Conservation (phyloP, 441 rosid species). For the Populus hybrid region DNA sequence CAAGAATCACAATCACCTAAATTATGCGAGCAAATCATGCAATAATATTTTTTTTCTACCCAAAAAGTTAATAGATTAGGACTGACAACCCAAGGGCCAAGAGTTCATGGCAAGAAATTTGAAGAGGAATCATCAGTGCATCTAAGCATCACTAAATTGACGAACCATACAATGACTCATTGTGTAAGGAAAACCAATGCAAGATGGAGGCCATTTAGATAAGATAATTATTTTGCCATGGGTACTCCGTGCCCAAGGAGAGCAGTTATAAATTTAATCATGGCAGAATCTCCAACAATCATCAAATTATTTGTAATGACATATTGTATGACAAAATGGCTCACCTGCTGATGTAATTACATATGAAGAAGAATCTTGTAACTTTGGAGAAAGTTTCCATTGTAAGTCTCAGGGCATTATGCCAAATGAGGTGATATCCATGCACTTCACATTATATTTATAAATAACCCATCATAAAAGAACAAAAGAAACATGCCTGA, state of each 20-base stretch:
- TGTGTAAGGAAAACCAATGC: no score
- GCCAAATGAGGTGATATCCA: conserved; percentile 6
- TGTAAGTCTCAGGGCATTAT: conserved; percentile 93
- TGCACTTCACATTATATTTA: conserved; percentile 2
- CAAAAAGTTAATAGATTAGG: background rate
- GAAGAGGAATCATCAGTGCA: background rate
- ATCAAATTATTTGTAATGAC: background rate
- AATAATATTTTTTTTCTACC: background rate
- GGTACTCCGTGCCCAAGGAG: no score
- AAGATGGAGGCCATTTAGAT: no score
- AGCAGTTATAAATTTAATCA: background rate
- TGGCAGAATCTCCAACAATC: background rate
- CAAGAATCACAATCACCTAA: background rate
- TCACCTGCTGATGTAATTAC: conserved; percentile 97
- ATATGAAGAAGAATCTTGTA: conserved; percentile 91
- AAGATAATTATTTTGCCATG: no score
- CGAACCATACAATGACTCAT: no score
- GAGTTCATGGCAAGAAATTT: background rate
- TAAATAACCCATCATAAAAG: background rate
- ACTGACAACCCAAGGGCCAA: background rate
- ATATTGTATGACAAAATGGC: background rate
- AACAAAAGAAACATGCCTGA: conserved; percentile 50
- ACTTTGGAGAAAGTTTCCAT: conserved; percentile 97
- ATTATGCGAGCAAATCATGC: background rate
- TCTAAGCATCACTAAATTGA: no score